phyloP scores from a whole-genome alignment of 495 filamentous ascomycete species.

The Extremus antarcticus region DNA sequence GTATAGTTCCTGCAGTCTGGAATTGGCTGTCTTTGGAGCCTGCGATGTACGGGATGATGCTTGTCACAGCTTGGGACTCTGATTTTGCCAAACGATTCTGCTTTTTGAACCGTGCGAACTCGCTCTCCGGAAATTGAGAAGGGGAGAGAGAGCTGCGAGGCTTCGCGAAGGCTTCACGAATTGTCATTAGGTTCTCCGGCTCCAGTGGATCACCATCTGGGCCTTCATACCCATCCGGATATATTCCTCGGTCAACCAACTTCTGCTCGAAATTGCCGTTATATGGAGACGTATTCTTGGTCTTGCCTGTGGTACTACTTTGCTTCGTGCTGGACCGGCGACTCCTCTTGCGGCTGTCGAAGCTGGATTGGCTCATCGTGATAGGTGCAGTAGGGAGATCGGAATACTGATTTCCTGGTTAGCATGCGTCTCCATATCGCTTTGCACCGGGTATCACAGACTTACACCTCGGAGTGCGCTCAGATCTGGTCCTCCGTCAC shows the following conservation, averaged over 20 bases:
- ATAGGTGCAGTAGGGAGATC: background rate
- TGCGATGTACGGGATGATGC: conserved; percentile 30
- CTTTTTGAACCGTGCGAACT: conserved; percentile 23
- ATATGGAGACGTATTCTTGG: conserved; percentile 23
- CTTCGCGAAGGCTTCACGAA: conserved; percentile 23
- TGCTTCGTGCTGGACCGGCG: background rate
- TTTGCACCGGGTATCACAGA: too few relatives aligned
- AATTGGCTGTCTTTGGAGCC: conserved; percentile 17
- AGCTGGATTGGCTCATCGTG: background rate
- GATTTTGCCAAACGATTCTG: conserved; percentile 25
- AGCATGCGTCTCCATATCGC: background rate
- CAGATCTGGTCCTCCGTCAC: background rate
- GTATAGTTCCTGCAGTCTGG: conserved; percentile 20
- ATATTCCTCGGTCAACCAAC: conserved; percentile 28
- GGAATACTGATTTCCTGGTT: background rate
- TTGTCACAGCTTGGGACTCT: conserved; percentile 28
- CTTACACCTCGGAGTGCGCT: background rate
- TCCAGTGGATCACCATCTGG: background rate
- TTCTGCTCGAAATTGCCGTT: conserved; percentile 27
- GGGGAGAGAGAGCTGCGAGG: conserved; percentile 32
- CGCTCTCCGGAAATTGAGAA: conserved; percentile 27
- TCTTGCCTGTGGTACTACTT: conserved; percentile 7
- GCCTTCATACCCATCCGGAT: conserved; percentile 17
- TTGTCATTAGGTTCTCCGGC: conserved; percentile 25
- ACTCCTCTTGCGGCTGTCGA: background rate